Conservation (phyloP, 75 land plant species). For the Pinus taeda region DNA sequence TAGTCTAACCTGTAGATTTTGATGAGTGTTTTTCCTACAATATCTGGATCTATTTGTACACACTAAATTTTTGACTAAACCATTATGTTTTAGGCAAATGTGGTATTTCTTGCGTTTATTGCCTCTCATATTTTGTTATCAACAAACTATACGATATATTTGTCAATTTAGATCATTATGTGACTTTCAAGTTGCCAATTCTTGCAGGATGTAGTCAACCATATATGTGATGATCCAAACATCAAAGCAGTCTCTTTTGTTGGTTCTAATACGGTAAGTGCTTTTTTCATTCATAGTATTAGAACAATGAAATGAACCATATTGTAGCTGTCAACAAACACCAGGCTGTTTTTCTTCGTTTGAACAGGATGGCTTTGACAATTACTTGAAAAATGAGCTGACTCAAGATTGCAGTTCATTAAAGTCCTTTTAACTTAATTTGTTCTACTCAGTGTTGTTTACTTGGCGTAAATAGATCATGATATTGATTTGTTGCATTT, state of each 20-base stretch:
- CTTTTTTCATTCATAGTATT: neutral
- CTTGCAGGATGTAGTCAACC: constrained; percentile 76
- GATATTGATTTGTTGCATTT: too few relatives aligned
- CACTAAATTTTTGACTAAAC: neutral
- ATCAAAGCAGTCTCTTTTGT: constrained; percentile 93
- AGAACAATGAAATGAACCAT: neutral
- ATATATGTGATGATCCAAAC: constrained; percentile 94
- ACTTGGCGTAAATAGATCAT: too few relatives aligned
- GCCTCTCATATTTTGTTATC: neutral
- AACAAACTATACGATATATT: neutral
- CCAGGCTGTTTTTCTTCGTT: neutral
- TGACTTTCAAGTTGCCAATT: neutral
- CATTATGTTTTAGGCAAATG: neutral
- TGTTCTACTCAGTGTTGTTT: too few relatives aligned
- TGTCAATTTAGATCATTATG: neutral
- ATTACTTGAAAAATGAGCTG: too few relatives aligned
- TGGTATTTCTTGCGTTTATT: neutral
- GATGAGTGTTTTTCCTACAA: neutral
- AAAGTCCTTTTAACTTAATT: too few relatives aligned
- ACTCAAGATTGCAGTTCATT: too few relatives aligned
- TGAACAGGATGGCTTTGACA: neutral
- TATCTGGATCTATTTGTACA: neutral
- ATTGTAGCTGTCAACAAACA: neutral
- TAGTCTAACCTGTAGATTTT: neutral
- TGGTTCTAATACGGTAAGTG: constrained; percentile 85